A percentile compares a stretch with the other conserved stretches of the same genome.
These are phyloP conservation scores for Salix udensis DNA, from an alignment of 345 rosid species.

Conservation along the genomic window DNA sequence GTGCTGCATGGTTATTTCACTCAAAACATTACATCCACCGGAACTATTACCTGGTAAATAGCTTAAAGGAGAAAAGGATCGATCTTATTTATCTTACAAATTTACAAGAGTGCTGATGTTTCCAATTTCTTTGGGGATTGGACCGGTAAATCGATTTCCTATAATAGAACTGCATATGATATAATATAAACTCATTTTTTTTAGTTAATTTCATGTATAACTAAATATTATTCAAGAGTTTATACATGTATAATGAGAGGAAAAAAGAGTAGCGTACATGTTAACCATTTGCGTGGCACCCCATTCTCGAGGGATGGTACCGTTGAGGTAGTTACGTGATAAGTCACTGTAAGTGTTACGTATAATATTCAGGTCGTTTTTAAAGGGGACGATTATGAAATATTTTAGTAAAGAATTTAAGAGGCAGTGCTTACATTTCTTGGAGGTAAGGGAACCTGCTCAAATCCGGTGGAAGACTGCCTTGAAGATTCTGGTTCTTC, in stretches of 20 bases:
- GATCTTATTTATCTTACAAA: constrained; percentile 31
- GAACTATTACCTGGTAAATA: neutral
- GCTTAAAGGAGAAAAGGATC: neutral
- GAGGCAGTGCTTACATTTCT: too few species aligned
- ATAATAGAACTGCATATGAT: constrained; percentile 33
- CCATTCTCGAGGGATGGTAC: constrained; percentile 17
- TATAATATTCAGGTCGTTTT: too few species aligned
- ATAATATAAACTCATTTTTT: neutral
- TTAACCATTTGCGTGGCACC: neutral
- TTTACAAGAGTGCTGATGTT: constrained; percentile 36
- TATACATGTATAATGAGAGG: too few species aligned
- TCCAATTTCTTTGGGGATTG: constrained; percentile 49
- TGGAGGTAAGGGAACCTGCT: too few species aligned
- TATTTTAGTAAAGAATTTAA: too few species aligned
- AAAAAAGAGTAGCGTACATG: too few species aligned
- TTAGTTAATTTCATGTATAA: neutral
- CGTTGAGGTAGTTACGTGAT: constrained; percentile 7
- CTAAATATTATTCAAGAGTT: too few species aligned
- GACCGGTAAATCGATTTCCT: constrained; percentile 47
- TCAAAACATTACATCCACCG: neutral
- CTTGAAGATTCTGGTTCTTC: too few species aligned
- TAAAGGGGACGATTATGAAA: too few species aligned
- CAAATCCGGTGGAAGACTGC: too few species aligned
- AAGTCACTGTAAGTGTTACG: constrained; percentile 7
- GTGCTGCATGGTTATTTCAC: constrained; percentile 1